These are phyloP conservation scores for Chalaropsis thielavioides DNA, from an alignment of 2,329 filamentous ascomycete species.

Conservation along the genomic window DNA sequence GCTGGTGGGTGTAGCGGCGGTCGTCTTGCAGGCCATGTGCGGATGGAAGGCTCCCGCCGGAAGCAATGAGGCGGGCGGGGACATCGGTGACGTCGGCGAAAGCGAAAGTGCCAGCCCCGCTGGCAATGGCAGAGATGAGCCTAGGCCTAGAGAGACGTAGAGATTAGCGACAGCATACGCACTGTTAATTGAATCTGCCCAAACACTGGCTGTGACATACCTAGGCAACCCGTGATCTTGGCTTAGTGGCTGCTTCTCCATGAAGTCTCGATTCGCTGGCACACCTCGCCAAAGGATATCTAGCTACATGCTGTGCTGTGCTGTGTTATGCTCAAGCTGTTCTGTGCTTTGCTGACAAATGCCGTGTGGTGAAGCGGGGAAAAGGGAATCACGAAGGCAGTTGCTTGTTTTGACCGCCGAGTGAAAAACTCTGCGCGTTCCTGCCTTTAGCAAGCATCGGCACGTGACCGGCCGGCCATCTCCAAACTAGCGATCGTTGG, in stretches of 20 bases:
- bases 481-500: not conserved
- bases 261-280: too few species aligned
- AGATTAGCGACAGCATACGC: too few species aligned
- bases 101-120: not conserved
- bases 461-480: not conserved
- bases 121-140: not conserved
- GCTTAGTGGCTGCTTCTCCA: too few species aligned
- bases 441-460: not conserved
- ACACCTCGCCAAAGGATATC: not conserved
- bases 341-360: not conserved
- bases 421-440: not conserved
- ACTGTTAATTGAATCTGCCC: too few species aligned
- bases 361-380: not conserved
- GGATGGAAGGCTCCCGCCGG: constrained; percentile 37
- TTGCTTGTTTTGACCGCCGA: not conserved
- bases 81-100: constrained; percentile 22
- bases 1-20: constrained; percentile 29
- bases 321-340: too few species aligned
- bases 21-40: constrained; percentile 35
- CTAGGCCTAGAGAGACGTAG: not conserved
- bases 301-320: too few species aligned
- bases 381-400: not conserved
- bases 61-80: constrained; percentile 23
- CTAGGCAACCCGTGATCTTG: too few species aligned
- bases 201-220: too few species aligned